A percentile compares a stretch with the other conserved stretches of the same genome.
Conservation (phyloP, 2,329 filamentous ascomycete genomes). For the Fusarium napiforme region DNA sequence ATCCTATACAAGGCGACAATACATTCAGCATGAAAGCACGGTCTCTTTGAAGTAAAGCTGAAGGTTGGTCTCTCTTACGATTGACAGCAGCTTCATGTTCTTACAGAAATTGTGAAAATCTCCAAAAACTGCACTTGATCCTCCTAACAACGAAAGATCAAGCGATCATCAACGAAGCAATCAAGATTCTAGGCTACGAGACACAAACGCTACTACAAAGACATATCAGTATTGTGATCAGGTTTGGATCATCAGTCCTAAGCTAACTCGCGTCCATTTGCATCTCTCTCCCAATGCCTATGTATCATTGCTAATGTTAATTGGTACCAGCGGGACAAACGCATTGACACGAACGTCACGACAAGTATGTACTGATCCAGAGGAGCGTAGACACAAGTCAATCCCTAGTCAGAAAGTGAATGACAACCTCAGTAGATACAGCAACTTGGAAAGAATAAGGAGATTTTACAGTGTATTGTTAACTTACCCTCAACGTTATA, state of each 20-base stretch:
- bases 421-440: too few species aligned
- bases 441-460: neutral
- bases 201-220: neutral
- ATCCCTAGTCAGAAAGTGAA: neutral
- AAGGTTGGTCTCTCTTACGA: neutral
- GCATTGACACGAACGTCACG: neutral
- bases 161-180: neutral
- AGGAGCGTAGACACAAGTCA: neutral
- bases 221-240: neutral
- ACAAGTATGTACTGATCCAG: neutral
- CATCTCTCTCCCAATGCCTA: neutral
- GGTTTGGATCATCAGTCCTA: neutral
- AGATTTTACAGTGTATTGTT: too few species aligned
- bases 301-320: neutral
- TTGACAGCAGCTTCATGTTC: neutral
- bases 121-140: neutral
- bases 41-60: neutral
- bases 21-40: neutral
- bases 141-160: neutral
- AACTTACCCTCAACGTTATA: neutral
- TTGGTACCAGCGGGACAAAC: neutral
- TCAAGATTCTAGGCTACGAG: neutral
- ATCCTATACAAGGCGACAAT: too few species aligned
- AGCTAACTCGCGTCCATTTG: neutral
- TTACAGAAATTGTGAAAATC: neutral